Base-by-base conservation (phyloP, 140 eudicot genomes). In the Anethum foeniculum region DNA sequence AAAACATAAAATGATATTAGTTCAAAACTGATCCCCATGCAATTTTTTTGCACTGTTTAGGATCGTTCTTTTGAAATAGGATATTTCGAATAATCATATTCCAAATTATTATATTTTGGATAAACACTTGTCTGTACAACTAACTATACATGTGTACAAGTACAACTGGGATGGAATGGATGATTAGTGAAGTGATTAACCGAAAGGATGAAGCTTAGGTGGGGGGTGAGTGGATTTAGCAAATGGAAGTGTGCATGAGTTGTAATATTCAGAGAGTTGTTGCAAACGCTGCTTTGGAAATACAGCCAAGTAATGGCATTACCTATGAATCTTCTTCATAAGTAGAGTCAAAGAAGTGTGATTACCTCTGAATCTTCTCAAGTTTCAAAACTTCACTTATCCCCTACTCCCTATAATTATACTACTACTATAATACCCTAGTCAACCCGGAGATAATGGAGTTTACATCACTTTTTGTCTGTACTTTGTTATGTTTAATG, bases 161-260 rank as follows among this genome's bases (percentile, higher is more conserved):
- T 51, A 39, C 41, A 38, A 38, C 4, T 39, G 18, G 58, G 23
- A 58, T 23, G 67, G 67, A 58, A 58, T 58, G 68, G 68, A n/a
- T n/a, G 3, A 60, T 60, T n/a, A 60, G 68, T n/a, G 68, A 60
- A n/a, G 25, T 36, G 77, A 39, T 75, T 75, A 52, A 75, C 82
- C 77, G 54, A 71, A 69, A 69, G 60, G n/a, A 46, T 43, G 60
- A 48, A 30, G n/a, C 30, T 72, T 71, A 49, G 77, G 85, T 30
- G 52, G 64, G 71, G 68, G 64, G 71, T 82, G 81, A 76, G 27
- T 76, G 77, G 80, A 76, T 82, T 43, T 43, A 82, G 56, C 49
- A 65, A 71, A 48, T 80, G 79, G 49, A 74, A 30, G 54, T 77
- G 23, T 15, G 43, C 39, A 47, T 48, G 68, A 80, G 48, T 15